Evolutionary conservation across 2,329 filamentous ascomycete species (phyloP).

Genomic region (Ophiostoma populinum): DNA sequence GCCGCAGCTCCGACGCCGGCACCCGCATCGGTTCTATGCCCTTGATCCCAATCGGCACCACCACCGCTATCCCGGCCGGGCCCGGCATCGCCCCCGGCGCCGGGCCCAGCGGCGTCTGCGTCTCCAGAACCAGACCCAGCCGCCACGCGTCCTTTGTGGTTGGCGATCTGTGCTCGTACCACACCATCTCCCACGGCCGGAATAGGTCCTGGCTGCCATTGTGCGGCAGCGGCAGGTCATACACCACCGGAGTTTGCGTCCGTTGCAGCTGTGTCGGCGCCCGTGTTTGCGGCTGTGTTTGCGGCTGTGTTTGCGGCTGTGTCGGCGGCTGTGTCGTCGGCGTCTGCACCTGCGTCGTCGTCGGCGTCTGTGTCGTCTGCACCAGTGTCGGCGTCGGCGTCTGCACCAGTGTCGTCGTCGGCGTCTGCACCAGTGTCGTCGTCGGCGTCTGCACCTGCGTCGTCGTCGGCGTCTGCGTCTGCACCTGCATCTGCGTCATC

Average conservation of each 20-base stretch:
- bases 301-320: neutral
- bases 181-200: conserved; percentile 20
- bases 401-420: too few species aligned
- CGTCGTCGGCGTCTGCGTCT: too few species aligned
- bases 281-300: neutral
- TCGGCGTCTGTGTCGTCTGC: too few species aligned
- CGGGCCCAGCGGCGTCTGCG: conserved; percentile 2
- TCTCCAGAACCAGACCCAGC: conserved; percentile 17
- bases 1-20: conserved; percentile 17
- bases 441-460: too few species aligned
- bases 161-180: conserved; percentile 19
- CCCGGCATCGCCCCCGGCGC: conserved; percentile 9
- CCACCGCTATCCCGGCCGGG: conserved; percentile 9
- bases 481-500: too few species aligned
- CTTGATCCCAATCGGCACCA: conserved; percentile 18
- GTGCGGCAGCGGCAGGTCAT: neutral
- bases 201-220: conserved; percentile 13
- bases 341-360: neutral
- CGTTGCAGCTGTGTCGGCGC: neutral
- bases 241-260: neutral
- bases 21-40: conserved; percentile 11
- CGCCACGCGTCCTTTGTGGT: conserved; percentile 17
- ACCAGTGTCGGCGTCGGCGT: too few species aligned
- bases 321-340: neutral
- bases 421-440: too few species aligned